Base-by-base conservation (phyloP, 768 basidiomycete genomes). In the Glaciozyma antarctica region DNA sequence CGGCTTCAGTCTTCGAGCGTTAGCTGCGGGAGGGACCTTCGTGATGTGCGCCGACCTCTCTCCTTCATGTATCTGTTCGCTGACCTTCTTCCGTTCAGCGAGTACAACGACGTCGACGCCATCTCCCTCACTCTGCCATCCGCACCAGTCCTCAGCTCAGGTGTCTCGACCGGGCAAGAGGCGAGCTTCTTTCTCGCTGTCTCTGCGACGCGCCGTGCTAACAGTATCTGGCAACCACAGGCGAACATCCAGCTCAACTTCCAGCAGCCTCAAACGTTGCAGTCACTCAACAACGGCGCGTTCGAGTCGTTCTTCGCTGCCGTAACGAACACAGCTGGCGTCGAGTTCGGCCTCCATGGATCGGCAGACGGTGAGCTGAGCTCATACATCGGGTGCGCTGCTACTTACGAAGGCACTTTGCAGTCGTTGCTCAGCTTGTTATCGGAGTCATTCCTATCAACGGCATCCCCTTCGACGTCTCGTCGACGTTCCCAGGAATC, bases 1-100 rank as follows among this genome's bases (percentile, higher is more conserved):
- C 73, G 86, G 86, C 5, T 88, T 88, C 76, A 82, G 84, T 15
- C 73, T 88, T 61, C 85, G 86, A 70, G 84, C 86, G 26, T 74
- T 84, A 16, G 78, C 81, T 67, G 77, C 83, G 3, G 79, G 80
- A 1, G 79, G 86, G 71, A 80, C 81, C 30, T 81, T 88, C 67
- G 78, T 78, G 52, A 75, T 88, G 53, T 78, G 76, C 22, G 76
- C 76, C 12, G n/a, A 5, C 32, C 21, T 1, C 16, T 19, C 30
- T n/a, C 24, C 10, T 17, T 60, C 24, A 69, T 84, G 84, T 80
- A 85, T 45, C 74, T 77, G 26, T 75, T 86, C 32, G 22, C 9
- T 26, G 32, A 10, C 16, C 3, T 21, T n/a, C 13, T 21, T n/a
- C 22, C n/a, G 4, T n/a, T 9, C 55, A 65, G 64, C 47, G 56